Evolutionary conservation across 805 yeast species (phyloP), one percentile per base, ranked within the genome.

Genomic region (Pichia membranifaciens): DNA sequence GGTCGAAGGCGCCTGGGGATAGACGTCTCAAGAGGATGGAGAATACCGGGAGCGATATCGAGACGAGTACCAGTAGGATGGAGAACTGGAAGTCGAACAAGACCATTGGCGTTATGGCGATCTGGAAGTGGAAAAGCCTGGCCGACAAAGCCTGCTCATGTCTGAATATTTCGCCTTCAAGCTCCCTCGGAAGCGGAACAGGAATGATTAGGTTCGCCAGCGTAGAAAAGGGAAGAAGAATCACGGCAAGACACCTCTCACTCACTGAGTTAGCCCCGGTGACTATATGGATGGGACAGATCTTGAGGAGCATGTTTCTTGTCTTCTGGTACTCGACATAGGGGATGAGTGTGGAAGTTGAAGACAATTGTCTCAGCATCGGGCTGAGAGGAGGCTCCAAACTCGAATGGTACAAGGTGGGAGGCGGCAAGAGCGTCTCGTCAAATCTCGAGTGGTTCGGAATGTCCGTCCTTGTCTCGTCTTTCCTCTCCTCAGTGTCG

Each of bases 51-150:
- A 47, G 43, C 5, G 12, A 4, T 23, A 41, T 18, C 5, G 45
- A 13, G 5, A 42, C 4, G 4, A 36, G 4, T 4, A 50, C 2
- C 4, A 28, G 6, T 3, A 21, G 28, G 2, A 34, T 6, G 6
- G 38, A n/a, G 13, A 34, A 13, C 15, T 49, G 38, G 20, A 49
- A 52, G 40, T 50, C 53, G 13, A 45, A 5, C 12, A 49, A 28
- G 3, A 52, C 25, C 38, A 51, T 38, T 5, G 51, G 51, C 15
- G 43, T 29, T 23, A 49, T 34, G 8, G 60, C 51, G 2, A 65
- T 21, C 51, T 69, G 73, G 7, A 63, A 23, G 31, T 45, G 46
- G 51, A 69, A 65, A 1, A 69, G 37, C 4, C 38, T 37, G 48
- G 47, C 54, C 42, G 48, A 63, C 45, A 50, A 47, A 22, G 41